Percentiles rank a stretch among this genome's conserved stretches.
These are phyloP conservation scores for Candida piceae DNA, from an alignment of 805 yeast species.

Conservation along the genomic window DNA sequence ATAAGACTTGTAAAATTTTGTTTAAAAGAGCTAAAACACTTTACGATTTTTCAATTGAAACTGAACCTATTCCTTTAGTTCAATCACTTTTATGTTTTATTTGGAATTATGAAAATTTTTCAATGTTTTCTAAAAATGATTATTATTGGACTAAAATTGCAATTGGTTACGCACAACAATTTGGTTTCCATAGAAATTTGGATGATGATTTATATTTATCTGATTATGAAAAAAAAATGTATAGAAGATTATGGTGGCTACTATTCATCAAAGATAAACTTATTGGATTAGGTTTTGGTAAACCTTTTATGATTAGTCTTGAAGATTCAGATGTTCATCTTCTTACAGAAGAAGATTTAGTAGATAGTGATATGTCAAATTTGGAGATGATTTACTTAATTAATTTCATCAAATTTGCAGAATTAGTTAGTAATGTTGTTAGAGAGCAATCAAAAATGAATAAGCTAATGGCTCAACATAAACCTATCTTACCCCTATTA, in stretches of 20 bases:
- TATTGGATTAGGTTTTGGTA: slow-evolving; percentile 67
- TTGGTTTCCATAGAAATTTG: slow-evolving; percentile 59
- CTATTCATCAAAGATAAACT: slow-evolving; percentile 65
- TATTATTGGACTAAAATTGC: slow-evolving; percentile 75
- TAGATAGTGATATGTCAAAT: slow-evolving; percentile 45
- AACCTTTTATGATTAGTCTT: slow-evolving; percentile 63
- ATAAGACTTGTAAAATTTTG: slow-evolving; percentile 29
- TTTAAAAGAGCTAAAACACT: slow-evolving; percentile 53
- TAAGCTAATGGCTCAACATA: slow-evolving; percentile 48
- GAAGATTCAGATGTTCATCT: slow-evolving; percentile 76
- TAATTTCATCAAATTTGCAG: slow-evolving; percentile 59
- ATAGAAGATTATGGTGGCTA: slow-evolving; percentile 57
- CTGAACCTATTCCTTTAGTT: slow-evolving; percentile 56
- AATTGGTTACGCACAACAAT: slow-evolving; percentile 66
- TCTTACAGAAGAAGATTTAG: slow-evolving; percentile 61
- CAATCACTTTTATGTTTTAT: slow-evolving; percentile 43
- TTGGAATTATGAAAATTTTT: slow-evolving; percentile 21
- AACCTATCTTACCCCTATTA: slow-evolving; percentile 35
- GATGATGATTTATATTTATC: slow-evolving; percentile 8
- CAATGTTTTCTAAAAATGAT: slow-evolving; percentile 47
- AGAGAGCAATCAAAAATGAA: slow-evolving; percentile 68
- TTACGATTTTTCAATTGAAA: slow-evolving; percentile 64
- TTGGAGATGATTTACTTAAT: slow-evolving; percentile 55
- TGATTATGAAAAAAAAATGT: slow-evolving; percentile 20
- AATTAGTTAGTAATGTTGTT: slow-evolving; percentile 64